Conservation (phyloP, 1,284 basidiomycete species). For the Pseudozyma hubeiensis region DNA sequence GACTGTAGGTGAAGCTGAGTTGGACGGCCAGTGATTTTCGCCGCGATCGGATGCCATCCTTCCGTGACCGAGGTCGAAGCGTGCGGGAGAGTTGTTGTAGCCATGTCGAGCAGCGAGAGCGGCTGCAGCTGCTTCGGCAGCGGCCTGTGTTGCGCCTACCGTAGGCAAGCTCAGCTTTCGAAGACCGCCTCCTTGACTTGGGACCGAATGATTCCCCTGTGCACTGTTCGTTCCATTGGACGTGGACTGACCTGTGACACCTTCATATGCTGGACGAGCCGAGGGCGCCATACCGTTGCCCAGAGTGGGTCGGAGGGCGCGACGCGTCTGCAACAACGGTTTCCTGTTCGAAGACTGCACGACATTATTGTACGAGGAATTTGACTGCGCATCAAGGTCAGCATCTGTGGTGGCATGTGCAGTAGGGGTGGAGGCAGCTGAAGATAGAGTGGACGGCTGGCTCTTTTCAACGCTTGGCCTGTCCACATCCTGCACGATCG, state of each 20-base stretch:
- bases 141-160: slow-evolving; percentile 57
- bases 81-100: slow-evolving; percentile 39
- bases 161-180: slow-evolving; percentile 60
- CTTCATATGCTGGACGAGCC: slow-evolving; percentile 15
- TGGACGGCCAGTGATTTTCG: slow-evolving; percentile 33
- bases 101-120: slow-evolving; percentile 45
- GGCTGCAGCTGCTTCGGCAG: slow-evolving; percentile 58
- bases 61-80: slow-evolving; percentile 37
- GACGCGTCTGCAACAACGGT: slow-evolving; percentile 25
- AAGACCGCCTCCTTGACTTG: slow-evolving; percentile 45
- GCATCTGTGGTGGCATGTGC: not conserved
- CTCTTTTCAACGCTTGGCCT: slow-evolving; percentile 2
- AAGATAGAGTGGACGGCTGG: not conserved
- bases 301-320: slow-evolving; percentile 18
- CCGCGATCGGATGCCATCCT: slow-evolving; percentile 33
- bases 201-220: not conserved
- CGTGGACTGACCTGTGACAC: not conserved
- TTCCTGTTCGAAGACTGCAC: slow-evolving; percentile 6
- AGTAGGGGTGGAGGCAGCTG: not conserved
- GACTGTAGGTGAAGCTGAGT: slow-evolving; percentile 57
- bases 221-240: slow-evolving; percentile 1
- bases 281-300: slow-evolving; percentile 11
- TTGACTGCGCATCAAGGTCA: not conserved
- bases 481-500: not conserved
- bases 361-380: not conserved